Conservation (phyloP, 2,329 filamentous ascomycete genomes). For the Fonsecaea erecta region DNA sequence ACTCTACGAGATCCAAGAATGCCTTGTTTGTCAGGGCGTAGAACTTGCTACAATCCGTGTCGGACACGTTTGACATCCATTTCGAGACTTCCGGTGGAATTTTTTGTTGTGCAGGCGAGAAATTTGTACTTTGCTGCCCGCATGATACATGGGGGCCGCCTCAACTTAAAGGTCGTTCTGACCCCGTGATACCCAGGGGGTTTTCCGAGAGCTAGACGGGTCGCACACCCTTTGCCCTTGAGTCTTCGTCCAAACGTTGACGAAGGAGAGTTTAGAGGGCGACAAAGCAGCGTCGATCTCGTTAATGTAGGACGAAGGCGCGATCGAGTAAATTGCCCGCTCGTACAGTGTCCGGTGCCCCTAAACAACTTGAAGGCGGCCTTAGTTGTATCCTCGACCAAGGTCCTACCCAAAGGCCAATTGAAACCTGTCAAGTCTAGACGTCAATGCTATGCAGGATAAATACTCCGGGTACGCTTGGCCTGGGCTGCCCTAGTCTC, state of each 20-base stretch:
- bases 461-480: too few species aligned
- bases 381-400: neutral
- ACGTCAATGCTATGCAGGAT: too few species aligned
- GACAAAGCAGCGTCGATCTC: neutral
- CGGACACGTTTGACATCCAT: conserved; percentile 33
- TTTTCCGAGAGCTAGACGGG: too few species aligned
- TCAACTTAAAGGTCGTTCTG: neutral
- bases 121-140: neutral
- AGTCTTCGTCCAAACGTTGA: too few species aligned
- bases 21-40: neutral
- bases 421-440: too few species aligned
- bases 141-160: neutral
- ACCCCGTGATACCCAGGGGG: neutral
- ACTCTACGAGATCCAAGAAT: neutral
- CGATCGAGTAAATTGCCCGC: too few species aligned
- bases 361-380: neutral
- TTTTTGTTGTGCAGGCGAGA: conserved; percentile 5
- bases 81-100: conserved; percentile 33
- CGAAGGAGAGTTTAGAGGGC: neutral
- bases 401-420: neutral
- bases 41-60: conserved; percentile 30
- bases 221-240: too few species aligned
- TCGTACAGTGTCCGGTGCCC: neutral
- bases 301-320: too few species aligned
- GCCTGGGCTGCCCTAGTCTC: too few species aligned